Conservation (phyloP, 192 early-diverging fungal genomes). For the Rhizoclosmatium sp. region DNA sequence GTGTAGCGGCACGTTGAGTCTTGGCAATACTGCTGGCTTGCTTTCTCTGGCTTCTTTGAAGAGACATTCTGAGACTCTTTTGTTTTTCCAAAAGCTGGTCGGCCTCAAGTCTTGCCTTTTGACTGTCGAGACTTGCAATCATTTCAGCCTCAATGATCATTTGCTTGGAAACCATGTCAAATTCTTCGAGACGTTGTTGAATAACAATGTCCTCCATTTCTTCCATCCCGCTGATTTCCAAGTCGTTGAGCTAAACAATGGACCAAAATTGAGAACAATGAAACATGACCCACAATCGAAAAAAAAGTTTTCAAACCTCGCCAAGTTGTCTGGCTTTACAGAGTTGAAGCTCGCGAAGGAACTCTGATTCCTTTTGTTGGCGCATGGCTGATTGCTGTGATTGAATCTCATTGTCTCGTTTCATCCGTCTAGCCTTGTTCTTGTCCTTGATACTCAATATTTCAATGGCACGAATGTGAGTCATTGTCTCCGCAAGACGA, state of each 20-base stretch:
- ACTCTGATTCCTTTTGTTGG: slow-evolving; percentile 41
- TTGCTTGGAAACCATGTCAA: slow-evolving; percentile 37
- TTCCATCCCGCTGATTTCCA: slow-evolving; percentile 36
- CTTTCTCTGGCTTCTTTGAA: slow-evolving; percentile 27
- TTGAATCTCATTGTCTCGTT: slow-evolving; percentile 32
- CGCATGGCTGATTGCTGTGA: slow-evolving; percentile 31
- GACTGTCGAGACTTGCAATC: slow-evolving; percentile 16
- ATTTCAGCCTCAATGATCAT: slow-evolving; percentile 8
- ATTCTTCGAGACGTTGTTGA: slow-evolving; percentile 33
- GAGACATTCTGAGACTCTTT: slow-evolving; percentile 13
- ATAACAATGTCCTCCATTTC: slow-evolving; percentile 28
- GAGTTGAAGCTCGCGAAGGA: slow-evolving; percentile 35
- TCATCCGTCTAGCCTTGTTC: slow-evolving; percentile 30
- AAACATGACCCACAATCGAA: neutral
- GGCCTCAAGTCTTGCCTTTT: slow-evolving; percentile 13
- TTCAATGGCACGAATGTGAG: slow-evolving; percentile 36
- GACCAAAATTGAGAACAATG: neutral
- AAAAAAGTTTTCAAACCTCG: neutral
- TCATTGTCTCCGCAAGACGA: slow-evolving; percentile 30
- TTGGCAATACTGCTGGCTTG: slow-evolving; percentile 22
- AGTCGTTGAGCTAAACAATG: slow-evolving; percentile 24
- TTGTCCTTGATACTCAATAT: slow-evolving; percentile 36
- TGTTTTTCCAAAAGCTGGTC: slow-evolving; percentile 30
- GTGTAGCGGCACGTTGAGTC: slow-evolving; percentile 24
- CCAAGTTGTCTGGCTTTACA: slow-evolving; percentile 31